A percentile compares a stretch with the other conserved stretches of the same genome.
Conservation (phyloP, 257 asterid species). For the Voacanga thouarsii region DNA sequence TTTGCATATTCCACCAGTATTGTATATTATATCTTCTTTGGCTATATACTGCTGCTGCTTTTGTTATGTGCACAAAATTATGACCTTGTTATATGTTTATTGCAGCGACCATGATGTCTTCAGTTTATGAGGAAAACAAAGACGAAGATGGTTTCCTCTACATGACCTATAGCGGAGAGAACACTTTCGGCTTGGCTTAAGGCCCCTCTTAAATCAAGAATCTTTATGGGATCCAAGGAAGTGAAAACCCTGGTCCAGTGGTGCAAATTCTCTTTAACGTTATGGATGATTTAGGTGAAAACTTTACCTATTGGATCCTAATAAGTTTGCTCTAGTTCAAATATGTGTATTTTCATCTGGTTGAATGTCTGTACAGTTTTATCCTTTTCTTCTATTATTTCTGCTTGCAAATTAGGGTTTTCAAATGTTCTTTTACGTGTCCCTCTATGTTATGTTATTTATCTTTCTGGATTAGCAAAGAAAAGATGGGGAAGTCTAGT, state of each 20-base stretch:
- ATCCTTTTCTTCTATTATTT: neutral
- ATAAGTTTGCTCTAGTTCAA: neutral
- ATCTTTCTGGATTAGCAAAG: no score
- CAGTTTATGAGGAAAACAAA: slow-evolving; percentile 68
- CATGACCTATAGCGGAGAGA: slow-evolving; percentile 85
- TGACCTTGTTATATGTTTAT: neutral
- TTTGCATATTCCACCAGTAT: neutral
- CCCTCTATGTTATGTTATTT: no score
- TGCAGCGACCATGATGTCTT: slow-evolving; percentile 79
- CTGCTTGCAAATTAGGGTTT: neutral
- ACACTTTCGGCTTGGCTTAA: slow-evolving; percentile 48
- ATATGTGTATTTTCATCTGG: neutral
- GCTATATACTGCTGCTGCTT: neutral
- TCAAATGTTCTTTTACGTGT: neutral
- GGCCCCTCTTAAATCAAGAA: neutral
- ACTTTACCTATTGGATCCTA: neutral
- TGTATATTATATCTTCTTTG: neutral
- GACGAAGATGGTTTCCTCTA: slow-evolving; percentile 78
- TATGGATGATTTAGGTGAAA: neutral
- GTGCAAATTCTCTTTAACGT: neutral
- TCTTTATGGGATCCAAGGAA: neutral
- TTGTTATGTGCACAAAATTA: neutral
- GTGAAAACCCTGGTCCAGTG: neutral
- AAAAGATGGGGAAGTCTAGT: neutral
- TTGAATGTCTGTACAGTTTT: neutral